Conservation (phyloP, 2,329 filamentous ascomycete species). For the Fusarium devonianum region DNA sequence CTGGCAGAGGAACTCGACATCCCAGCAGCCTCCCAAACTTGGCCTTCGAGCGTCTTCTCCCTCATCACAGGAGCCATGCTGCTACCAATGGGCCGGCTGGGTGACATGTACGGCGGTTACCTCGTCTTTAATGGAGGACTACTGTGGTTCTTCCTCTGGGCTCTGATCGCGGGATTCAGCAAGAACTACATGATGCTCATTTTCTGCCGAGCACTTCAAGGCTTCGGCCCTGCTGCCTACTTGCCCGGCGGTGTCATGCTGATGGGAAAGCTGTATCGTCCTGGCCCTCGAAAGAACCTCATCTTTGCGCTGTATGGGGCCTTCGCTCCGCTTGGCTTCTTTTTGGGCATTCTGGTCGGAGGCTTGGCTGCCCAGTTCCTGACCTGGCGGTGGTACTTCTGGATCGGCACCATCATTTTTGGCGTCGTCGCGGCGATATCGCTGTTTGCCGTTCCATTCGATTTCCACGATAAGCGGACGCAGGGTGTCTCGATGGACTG, state of each 20-base stretch:
- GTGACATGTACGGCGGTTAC: conserved; percentile 70
- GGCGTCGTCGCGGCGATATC: conserved; percentile 58
- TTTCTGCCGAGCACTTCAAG: conserved; percentile 76
- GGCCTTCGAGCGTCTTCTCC: conserved; percentile 70
- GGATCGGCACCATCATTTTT: conserved; percentile 59
- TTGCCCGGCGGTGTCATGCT: conserved; percentile 75
- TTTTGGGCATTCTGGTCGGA: conserved; percentile 70
- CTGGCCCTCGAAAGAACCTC: conserved; percentile 75
- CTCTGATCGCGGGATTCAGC: conserved; percentile 74
- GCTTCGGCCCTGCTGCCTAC: conserved; percentile 75
- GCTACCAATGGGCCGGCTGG: conserved; percentile 67
- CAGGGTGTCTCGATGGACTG: conserved; percentile 63
- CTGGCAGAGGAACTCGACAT: conserved; percentile 69
- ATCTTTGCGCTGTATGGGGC: conserved; percentile 67
- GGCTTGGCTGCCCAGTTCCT: conserved; percentile 67
- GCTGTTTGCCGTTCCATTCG: conserved; percentile 48
- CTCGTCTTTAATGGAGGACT: conserved; percentile 66
- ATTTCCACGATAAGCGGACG: conserved; percentile 39
- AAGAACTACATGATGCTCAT: conserved; percentile 74
- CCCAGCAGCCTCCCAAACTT: conserved; percentile 66
- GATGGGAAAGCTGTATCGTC: conserved; percentile 71
- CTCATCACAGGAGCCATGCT: conserved; percentile 64
- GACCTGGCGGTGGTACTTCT: conserved; percentile 75
- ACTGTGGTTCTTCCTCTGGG: conserved; percentile 73
- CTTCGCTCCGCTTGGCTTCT: conserved; percentile 65